Base-by-base conservation (phyloP, 345 rosid genomes). In the Turritis glabra region DNA sequence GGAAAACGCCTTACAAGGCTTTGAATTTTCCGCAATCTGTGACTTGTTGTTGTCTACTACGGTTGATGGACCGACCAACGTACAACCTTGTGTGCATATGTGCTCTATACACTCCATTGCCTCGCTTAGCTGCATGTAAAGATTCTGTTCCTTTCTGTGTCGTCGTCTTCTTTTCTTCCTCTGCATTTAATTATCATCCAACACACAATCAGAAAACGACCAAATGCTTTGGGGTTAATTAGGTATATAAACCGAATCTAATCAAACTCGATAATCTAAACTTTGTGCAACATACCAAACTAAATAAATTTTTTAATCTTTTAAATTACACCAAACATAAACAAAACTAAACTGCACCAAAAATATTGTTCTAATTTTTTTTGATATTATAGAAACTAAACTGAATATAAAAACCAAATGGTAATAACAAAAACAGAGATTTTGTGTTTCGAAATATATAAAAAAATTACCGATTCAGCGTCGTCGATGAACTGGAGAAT, bases 31-130 rank as follows among this genome's bases (percentile, higher is more conserved):
- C 43, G 14, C 35, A 8, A 25, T 8, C 32, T 10, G 73, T 21
- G 68, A 38, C 26, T 17, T 79, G 12, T 32, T 47, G 64, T 40
- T 23, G 7, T 79, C 84, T 26, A 71, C 82, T 50, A 59, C 44
- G 56, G 86, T 88, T 23, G 57, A 35, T 3, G 96, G 98, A 26
- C 90, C 88, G 7, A 93, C 94, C 13, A 53, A 60, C 0, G 88
- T 93, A 80, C 98, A 94, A 5, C 98, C 98, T 60, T 91, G 86
- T 0, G 88, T 87, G 84, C 87, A 94, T 56, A 94, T 94, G 81
- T 94, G 98, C 68, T 89, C 93, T 66, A 94, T 51, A 73, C 97
- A 88, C 13, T 85, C 91, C 97, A 94, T 87, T 22, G 91, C 98
- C 68, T 88, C 98, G 63, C 84, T 79, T 33, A 94, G 81, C 74